Base-by-base conservation (phyloP, 1,139 yeast genomes). In the Suhomyces anneliseae region DNA sequence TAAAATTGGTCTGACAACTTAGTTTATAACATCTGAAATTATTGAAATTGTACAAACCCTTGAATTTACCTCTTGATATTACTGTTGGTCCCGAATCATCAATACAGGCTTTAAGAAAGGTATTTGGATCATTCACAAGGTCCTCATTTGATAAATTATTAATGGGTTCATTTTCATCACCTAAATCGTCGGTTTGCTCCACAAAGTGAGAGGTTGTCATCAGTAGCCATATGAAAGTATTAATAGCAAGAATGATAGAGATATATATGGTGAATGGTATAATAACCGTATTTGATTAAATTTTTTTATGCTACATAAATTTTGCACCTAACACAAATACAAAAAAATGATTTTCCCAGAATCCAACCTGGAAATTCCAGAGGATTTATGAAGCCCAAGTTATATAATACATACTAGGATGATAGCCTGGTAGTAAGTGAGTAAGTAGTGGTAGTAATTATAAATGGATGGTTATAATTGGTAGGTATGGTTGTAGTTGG, bases 31-130 rank as follows among this genome's bases (percentile, higher is more conserved):
- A 59, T 11, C 58, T 49, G 35, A 46, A 34, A 7, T 52, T 53
- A 14, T 60, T 47, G n/a, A 56, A 52, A 40, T 60, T 60, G 32
- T 40, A 47, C 33, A 36, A 32, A 8, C 64, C 64, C 29, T 48
- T 50, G 49, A 56, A 57, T 44, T 48, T 48, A 3, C 58, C 58
- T 27, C 48, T 19, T 19, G 24, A 6, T 19, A 19, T 19, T 19
- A 19, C 24, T 2, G 4, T 19, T 19, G 24, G 24, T 19, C 24
- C 4, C 3, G 24, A 19, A 19, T 19, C 4, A 19, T 6, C 24
- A 19, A 19, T 2, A 19, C 6, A 19, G 24, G 24, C 24, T 19
- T 19, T 19, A 19, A 19, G 24, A 19, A 19, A 19, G 24, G 24
- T 19, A 19, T 19, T 19, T 19, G 24, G 24, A 19, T 19, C 24